These are phyloP conservation scores for Royoungia palumana DNA, from an alignment of 768 basidiomycete genomes.

Conservation along the genomic window DNA sequence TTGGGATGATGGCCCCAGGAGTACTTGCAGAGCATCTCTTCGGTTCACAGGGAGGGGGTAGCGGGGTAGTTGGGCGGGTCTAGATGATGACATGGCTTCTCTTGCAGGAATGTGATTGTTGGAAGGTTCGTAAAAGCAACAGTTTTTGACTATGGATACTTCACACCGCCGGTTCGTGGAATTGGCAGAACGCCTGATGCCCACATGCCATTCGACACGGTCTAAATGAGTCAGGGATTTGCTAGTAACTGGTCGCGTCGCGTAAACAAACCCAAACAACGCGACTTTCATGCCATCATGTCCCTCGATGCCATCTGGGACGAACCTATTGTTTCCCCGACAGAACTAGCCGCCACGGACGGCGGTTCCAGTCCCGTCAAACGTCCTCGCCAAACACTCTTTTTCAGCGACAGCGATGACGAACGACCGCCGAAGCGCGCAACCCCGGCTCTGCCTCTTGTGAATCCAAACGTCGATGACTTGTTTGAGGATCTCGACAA, in stretches of 20 bases:
- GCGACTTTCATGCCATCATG: slow-evolving; percentile 22
- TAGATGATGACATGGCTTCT: no score
- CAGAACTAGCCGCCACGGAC: slow-evolving; percentile 18
- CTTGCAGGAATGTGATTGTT: no score
- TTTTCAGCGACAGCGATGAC: slow-evolving; percentile 47
- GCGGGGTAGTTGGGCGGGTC: no score
- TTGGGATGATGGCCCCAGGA: no score
- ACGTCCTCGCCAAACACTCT: slow-evolving; percentile 45
- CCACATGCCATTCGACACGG: no score
- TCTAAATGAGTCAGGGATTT: no score
- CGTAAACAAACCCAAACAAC: slow-evolving; percentile 29
- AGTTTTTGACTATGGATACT: no score
- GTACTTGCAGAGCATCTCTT: no score
- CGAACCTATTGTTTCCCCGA: slow-evolving; percentile 38
- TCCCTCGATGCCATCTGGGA: slow-evolving; percentile 62
- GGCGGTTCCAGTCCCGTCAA: slow-evolving; percentile 18
- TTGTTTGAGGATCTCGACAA: slow-evolving; percentile 49
- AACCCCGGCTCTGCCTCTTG: slow-evolving; percentile 12
- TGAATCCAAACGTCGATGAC: slow-evolving; percentile 36
- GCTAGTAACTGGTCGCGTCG: background rate
- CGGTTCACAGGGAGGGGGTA: no score
- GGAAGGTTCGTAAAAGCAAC: no score
- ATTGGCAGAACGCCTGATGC: no score
- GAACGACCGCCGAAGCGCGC: slow-evolving; percentile 26
- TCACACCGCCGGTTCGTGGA: no score